Evolutionary conservation across 306 rosid genomes (phyloP), one percentile per base, ranked within the genome.

Genomic region (Rosa rugosa): DNA sequence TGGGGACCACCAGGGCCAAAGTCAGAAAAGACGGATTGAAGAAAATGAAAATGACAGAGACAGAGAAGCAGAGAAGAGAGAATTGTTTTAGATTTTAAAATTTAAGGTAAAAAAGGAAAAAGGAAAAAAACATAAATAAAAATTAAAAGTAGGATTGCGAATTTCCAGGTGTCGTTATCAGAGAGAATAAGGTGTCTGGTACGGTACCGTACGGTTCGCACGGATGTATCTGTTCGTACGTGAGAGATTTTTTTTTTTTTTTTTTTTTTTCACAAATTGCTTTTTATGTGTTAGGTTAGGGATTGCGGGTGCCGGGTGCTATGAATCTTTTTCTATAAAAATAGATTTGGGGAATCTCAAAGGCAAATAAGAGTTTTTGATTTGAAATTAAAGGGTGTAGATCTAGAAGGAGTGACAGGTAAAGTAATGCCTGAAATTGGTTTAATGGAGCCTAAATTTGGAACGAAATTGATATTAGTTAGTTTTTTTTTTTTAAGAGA

Each of bases 131-230:
- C 3, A 38, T 13, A 4, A 22, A 40, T 27, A 27, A 68, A 59
- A 22, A 56, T 63, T 1, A n/a, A 45, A 25, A 38, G 72, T 57
- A 36, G 79, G 85, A 87, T 72, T 9, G 13, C 20, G 16, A 3
- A 36, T 65, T 65, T 81, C 63, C 83, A 73, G 72, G 87, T 79
- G 94, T 90, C 91, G 34, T 75, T 34, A 40, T 88, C 83, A 46
- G 16, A 59, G 69, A 59, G 84, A 86, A 84, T 80, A 69, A 75
- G 77, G 86, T 77, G 57, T 51, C 22, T n/a, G 27, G 69, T 64
- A 64, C 69, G 40, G 69, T 63, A 64, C 69, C 20, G 69, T 63
- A 63, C 71, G 71, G 71, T 38, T 66, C 71, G 71, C 71, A 38
- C 47, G 71, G 69, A 62, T 31, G 69, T 0, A 31, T 56, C 1